phyloP scores from a whole-genome alignment of 2,329 filamentous ascomycete genomes.

The Nemania sp. region DNA sequence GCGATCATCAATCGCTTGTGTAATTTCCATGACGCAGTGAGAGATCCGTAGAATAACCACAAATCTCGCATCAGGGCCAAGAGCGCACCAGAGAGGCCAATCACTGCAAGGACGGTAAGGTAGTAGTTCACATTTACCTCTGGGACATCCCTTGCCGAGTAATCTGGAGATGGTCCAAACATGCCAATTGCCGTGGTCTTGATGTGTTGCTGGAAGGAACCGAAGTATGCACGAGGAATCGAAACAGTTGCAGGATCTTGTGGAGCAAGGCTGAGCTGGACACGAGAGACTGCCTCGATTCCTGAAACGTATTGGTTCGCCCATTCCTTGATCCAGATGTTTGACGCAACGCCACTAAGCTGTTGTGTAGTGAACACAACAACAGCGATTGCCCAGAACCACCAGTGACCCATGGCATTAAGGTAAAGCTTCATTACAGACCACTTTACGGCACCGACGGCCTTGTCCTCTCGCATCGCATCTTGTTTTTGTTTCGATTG shows the following conservation, averaged over 20 bases:
- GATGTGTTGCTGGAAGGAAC: slow-evolving; percentile 45
- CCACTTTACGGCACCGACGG: slow-evolving; percentile 85
- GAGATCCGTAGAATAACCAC: slow-evolving; percentile 89
- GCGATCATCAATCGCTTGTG: slow-evolving; percentile 77
- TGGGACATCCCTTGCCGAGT: slow-evolving; percentile 41
- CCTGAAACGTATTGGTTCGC: slow-evolving; percentile 76
- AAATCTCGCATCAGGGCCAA: slow-evolving; percentile 81
- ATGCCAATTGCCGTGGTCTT: slow-evolving; percentile 34
- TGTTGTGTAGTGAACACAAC: slow-evolving; percentile 82
- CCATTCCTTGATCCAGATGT: slow-evolving; percentile 94
- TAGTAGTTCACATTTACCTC: slow-evolving; percentile 84
- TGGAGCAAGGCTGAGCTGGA: slow-evolving; percentile 43
- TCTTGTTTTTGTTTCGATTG: slow-evolving; percentile 54
- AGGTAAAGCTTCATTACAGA: slow-evolving; percentile 86
- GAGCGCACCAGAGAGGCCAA: slow-evolving; percentile 77
- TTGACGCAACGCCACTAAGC: slow-evolving; percentile 81
- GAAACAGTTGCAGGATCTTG: slow-evolving; percentile 42
- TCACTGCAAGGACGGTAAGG: slow-evolving; percentile 76
- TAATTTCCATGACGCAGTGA: slow-evolving; percentile 83
- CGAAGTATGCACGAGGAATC: slow-evolving; percentile 44
- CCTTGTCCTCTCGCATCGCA: slow-evolving; percentile 74
- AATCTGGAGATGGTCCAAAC: slow-evolving; percentile 43
- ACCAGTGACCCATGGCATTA: slow-evolving; percentile 90
- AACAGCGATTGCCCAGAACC: slow-evolving; percentile 83
- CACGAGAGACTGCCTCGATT: slow-evolving; percentile 44